Base-by-base conservation (phyloP, 2,329 filamentous ascomycete species). In the Zymoseptoria ardabiliae region DNA sequence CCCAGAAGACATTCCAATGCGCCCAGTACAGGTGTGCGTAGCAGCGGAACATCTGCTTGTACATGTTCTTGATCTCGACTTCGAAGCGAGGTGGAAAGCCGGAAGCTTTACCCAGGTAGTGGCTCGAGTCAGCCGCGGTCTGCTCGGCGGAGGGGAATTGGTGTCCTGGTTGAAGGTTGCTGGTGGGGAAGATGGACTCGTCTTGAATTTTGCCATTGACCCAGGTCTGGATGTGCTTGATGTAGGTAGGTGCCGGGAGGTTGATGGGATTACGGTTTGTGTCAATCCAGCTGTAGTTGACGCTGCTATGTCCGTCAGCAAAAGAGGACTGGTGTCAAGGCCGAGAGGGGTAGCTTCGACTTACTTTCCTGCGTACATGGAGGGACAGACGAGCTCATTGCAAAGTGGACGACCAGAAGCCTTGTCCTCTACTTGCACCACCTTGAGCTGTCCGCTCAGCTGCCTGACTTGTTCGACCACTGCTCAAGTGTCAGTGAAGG, bases 271-370 rank as follows among this genome's bases (percentile, higher is more conserved):
- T 87, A 68, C 88, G 86, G 69, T 90, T 87, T 65, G 87, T 87
- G 76, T 97, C 95, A 57, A 97, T 84, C 93, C 93, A 97, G 54
- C 92, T 97, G 75, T 96, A 97, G 23, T 91, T 96, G 75, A 96
- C 88, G 69, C 94, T 95, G n/a, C 20, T 25, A 8, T 20, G 20
- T 55, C 22, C 11, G 41, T 21, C n/a, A 11, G 56, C 50, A 20
- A 11, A 9, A 13, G 23, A n/a, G 55, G 11, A 21, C 11, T 21
- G 9, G n/a, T 21, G 25, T 41, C 17, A 11, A 45, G 11, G 21
- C 11, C 19, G 19, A 25, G 30, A 41, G 30, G 11, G n/a, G 23
- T n/a, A 17, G 35, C 35, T 17, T 13, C 4, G 58, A 85, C 91
- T 80, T 81, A 96, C 92, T 85, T 82, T 75, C 93, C 93, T 69